phyloP scores from a whole-genome alignment of 2,329 filamentous ascomycete genomes.

The Boeremia lycopersici region DNA sequence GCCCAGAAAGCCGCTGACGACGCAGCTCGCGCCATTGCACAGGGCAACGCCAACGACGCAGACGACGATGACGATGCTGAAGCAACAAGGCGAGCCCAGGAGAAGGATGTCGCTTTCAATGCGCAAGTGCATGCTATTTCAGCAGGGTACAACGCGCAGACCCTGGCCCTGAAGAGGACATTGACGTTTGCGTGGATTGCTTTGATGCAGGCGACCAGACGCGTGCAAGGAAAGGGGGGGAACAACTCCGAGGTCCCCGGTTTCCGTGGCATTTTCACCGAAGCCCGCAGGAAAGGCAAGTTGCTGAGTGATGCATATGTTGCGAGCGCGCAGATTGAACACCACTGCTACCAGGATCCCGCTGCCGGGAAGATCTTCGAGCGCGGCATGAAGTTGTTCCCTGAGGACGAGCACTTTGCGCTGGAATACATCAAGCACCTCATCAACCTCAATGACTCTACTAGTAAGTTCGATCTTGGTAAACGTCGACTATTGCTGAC shows the following conservation, averaged over 20 bases:
- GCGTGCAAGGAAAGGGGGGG: conserved; percentile 81
- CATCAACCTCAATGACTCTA: conserved; percentile 88
- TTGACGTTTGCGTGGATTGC: conserved; percentile 96
- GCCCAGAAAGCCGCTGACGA: conserved; percentile 52
- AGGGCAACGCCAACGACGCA: conserved; percentile 50
- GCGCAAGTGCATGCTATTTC: conserved; percentile 63
- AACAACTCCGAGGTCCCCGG: conserved; percentile 68
- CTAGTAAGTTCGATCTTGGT: conserved; percentile 67
- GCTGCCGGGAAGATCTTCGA: conserved; percentile 96
- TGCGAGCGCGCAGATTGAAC: conserved; percentile 89
- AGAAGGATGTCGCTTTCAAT: conserved; percentile 60
- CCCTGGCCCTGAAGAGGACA: conserved; percentile 77
- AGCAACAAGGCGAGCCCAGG: conserved; percentile 40
- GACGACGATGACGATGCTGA: conserved; percentile 63
- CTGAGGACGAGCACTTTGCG: conserved; percentile 90
- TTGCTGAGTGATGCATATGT: conserved; percentile 95
- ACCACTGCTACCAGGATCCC: conserved; percentile 92
- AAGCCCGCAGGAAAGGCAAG: conserved; percentile 84
- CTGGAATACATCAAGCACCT: conserved; percentile 96
- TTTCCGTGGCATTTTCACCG: conserved; percentile 84
- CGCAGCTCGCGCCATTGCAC: conserved; percentile 45
- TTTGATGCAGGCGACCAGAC: conserved; percentile 89
- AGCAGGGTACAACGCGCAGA: conserved; percentile 73
- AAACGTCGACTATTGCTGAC: conserved; percentile 11
- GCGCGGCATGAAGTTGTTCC: conserved; percentile 89